phyloP scores from a whole-genome alignment of 1,284 basidiomycete species.

The Fereydounia khargensis region DNA sequence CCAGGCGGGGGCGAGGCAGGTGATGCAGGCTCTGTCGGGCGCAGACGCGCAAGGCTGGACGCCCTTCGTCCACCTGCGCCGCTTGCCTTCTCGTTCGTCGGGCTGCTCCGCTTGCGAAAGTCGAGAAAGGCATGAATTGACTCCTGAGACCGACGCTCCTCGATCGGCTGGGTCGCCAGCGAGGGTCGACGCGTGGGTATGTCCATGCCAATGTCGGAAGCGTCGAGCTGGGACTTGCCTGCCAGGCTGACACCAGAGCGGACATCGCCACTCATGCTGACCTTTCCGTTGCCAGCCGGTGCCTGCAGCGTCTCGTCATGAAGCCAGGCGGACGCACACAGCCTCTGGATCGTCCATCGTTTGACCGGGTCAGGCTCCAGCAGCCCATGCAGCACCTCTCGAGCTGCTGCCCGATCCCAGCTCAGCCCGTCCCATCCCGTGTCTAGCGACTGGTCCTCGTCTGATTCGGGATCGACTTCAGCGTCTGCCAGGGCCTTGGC shows the following conservation, averaged over 20 bases:
- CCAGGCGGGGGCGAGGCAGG: constrained; percentile 8
- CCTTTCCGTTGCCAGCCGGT: too few species aligned
- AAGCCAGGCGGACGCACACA: constrained; percentile 27
- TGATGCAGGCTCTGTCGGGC: constrained; percentile 8
- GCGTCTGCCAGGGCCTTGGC: constrained; percentile 31
- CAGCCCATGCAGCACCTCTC: constrained; percentile 37
- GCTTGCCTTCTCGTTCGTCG: too few species aligned
- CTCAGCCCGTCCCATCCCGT: constrained; percentile 36
- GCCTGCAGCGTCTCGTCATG: constrained; percentile 9
- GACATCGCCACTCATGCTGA: too few species aligned
- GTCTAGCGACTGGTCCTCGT: constrained; percentile 31
- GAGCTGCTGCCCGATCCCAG: constrained; percentile 36
- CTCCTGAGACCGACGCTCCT: neutral
- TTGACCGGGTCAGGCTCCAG: constrained; percentile 39
- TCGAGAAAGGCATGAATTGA: neutral
- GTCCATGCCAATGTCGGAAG: too few species aligned
- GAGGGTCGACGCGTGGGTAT: too few species aligned
- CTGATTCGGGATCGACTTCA: constrained; percentile 42
- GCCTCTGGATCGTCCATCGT: constrained; percentile 42
- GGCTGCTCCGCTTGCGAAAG: neutral
- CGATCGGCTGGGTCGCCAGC: neutral
- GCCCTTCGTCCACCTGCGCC: constrained; percentile 21
- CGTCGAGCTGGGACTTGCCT: too few species aligned
- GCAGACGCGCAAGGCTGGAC: constrained; percentile 23
- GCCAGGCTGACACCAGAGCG: too few species aligned